Conservation (phyloP, 257 asterid genomes). For the Lycium ferocissimum region DNA sequence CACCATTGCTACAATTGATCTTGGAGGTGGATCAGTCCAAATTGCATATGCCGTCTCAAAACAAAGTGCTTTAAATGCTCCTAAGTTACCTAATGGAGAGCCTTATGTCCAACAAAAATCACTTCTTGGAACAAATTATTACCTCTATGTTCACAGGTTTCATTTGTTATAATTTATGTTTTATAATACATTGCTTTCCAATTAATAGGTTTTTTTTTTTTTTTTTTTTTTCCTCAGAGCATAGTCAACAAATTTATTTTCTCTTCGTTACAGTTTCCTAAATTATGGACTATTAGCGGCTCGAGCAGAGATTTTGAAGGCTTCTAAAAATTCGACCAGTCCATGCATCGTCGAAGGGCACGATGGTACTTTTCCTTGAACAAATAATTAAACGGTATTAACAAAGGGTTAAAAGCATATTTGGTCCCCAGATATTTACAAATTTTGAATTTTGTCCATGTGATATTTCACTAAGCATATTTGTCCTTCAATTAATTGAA, state of each 20-base stretch:
- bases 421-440: neutral
- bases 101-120: neutral
- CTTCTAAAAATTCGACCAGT: slow-evolving; percentile 15
- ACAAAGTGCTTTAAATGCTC: slow-evolving; percentile 14
- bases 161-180: neutral
- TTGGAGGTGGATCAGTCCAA: slow-evolving; percentile 26
- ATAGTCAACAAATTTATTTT: neutral
- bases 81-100: slow-evolving; percentile 12
- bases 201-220: neutral
- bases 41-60: neutral
- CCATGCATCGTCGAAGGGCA: slow-evolving; percentile 21
- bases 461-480: neutral
- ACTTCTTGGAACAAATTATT: slow-evolving; percentile 23
- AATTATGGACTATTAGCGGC: neutral
- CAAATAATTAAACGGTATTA: neutral
- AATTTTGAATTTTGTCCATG: neutral
- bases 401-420: neutral
- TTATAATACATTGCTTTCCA: neutral
- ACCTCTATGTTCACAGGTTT: slow-evolving; percentile 24
- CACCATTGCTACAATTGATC: slow-evolving; percentile 19
- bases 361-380: neutral
- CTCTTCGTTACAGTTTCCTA: neutral
- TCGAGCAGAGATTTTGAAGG: neutral
- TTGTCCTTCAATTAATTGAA: neutral
- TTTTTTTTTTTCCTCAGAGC: neutral